Conservation (phyloP, 495 filamentous ascomycete species). For the Penicillium paxilli region DNA sequence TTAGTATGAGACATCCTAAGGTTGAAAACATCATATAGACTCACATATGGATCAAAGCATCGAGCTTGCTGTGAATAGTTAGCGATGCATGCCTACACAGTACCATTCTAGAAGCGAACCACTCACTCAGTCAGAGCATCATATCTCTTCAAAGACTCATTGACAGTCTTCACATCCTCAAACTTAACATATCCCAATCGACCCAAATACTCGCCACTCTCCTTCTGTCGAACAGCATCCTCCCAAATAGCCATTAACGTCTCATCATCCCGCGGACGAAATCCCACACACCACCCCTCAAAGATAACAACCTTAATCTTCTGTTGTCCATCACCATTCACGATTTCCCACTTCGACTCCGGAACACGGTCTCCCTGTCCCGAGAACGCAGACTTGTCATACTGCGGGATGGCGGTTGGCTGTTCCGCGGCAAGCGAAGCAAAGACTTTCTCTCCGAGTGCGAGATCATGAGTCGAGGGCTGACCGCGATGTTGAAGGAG, state of each 20-base stretch:
- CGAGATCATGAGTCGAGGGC: slow-evolving; percentile 81
- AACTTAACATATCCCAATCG: slow-evolving; percentile 59
- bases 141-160: slow-evolving; percentile 67
- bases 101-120: background rate
- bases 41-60: slow-evolving; percentile 84
- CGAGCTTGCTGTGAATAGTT: slow-evolving; percentile 53
- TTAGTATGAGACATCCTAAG: background rate
- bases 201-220: slow-evolving; percentile 40
- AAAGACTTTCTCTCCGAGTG: slow-evolving; percentile 63
- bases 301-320: slow-evolving; percentile 68
- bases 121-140: slow-evolving; percentile 67
- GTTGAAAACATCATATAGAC: slow-evolving; percentile 10
- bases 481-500: slow-evolving; percentile 83
- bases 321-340: slow-evolving; percentile 56
- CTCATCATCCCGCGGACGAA: slow-evolving; percentile 60
- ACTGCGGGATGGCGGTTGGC: slow-evolving; percentile 67
- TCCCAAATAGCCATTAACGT: slow-evolving; percentile 60
- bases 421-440: slow-evolving; percentile 51
- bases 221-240: slow-evolving; percentile 46
- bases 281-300: slow-evolving; percentile 93
- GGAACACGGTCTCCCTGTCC: slow-evolving; percentile 79
- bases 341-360: slow-evolving; percentile 56
- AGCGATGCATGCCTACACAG: slow-evolving; percentile 1
- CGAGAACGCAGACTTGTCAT: slow-evolving; percentile 78
- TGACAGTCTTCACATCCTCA: slow-evolving; percentile 70